phyloP scores from a whole-genome alignment of 176 grass and related monocot genomes.

The Microstegium vimineum region DNA sequence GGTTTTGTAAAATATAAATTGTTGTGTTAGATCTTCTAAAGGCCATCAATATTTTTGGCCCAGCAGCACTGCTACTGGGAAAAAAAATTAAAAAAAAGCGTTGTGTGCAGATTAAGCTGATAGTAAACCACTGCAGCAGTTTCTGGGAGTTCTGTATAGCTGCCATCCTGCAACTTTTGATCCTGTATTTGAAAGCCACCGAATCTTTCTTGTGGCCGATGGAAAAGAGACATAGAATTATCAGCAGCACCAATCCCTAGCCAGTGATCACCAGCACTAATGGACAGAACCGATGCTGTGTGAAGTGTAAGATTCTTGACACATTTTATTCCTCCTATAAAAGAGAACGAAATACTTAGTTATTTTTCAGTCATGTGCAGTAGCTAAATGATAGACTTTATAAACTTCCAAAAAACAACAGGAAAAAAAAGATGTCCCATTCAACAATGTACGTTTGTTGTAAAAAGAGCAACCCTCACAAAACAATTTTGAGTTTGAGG shows the following conservation, averaged over 20 bases:
- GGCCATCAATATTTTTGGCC: background rate
- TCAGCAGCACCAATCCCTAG: conserved; percentile 96
- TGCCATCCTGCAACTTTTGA: conserved; percentile 92
- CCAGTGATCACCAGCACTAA: conserved; percentile 88
- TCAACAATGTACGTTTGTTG: conserved; percentile 3
- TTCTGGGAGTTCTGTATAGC: conserved; percentile 97
- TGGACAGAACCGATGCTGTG: conserved; percentile 77
- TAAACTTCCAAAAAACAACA: conserved; percentile 7
- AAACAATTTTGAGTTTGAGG: background rate
- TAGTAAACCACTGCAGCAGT: conserved; percentile 77
- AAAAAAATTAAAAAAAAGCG: background rate
- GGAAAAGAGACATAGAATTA: conserved; percentile 98
- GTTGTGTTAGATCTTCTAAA: background rate
- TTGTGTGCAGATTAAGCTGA: background rate
- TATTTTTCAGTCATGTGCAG: background rate
- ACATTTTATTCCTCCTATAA: conserved; percentile 86
- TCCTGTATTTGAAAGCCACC: conserved; percentile 77
- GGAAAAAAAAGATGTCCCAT: conserved; percentile 5
- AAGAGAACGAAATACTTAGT: conserved; percentile 20
- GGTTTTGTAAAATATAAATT: background rate
- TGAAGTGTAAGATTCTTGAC: conserved; percentile 94
- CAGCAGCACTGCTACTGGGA: background rate
- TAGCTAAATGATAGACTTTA: background rate
- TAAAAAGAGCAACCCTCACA: background rate
- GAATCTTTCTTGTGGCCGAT: conserved; percentile 89